Base-by-base conservation (phyloP, 2,329 filamentous ascomycete genomes). In the Mycosphaerella arachidis region DNA sequence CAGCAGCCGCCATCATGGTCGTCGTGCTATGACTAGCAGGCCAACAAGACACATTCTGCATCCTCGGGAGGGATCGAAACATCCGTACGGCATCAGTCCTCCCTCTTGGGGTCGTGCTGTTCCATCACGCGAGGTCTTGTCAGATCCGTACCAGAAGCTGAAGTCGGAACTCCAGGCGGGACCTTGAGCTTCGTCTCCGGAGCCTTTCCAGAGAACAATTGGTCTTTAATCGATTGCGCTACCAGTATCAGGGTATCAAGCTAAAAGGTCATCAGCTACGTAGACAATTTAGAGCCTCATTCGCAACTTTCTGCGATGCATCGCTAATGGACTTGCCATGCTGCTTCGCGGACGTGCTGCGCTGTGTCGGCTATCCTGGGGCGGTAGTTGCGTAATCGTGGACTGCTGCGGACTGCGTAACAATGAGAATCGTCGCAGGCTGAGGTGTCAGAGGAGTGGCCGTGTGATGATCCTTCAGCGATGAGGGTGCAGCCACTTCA, bases 201-300 rank as follows among this genome's bases (percentile, higher is more conserved):
- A 4, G 63, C 62, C 53, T 35, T 48, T 33, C 56, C 57, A 1
- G 66, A 66, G 53, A 69, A 65, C 12, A 70, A 9, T 18, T 67
- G 40, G 50, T 69, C 67, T 48, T 50, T 61, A 55, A 68, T 63
- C 4, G 66, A 67, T 27, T 35, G 13, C 10, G 63, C 27, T n/a
- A 67, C 50, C 6, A 69, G 54, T 24, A 30, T 31, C 10, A 68
- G 53, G 4, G 66, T 67, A 48, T 66, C 66, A 10, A 27, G 31
- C 35, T 43, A 16, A 45, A 35, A 24, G 13, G 24, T 52, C 27
- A 46, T 45, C 35, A 43, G 46, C 27, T 29, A 56, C 27, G 24
- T 13, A 2, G 4, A 16, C 46, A 30, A 7, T 7, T 12, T 9
- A 48, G 10, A 18, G 20, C 20, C 18, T 12, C 18, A 31, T 9